Evolutionary conservation across 305 asterid genomes (phyloP).

Genomic region (Stenogyne calaminthoides): DNA sequence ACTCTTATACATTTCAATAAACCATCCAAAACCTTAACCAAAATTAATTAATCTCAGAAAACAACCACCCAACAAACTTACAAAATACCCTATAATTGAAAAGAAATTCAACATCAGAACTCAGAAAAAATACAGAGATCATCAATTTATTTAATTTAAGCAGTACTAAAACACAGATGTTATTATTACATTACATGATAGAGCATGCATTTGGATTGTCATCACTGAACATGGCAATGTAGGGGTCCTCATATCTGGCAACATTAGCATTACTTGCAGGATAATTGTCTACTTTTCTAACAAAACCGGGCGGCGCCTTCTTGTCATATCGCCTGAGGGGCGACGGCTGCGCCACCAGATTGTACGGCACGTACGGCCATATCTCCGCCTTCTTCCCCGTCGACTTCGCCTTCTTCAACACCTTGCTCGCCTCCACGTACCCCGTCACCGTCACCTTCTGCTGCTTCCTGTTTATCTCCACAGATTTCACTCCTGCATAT

Average conservation of each 20-base stretch:
- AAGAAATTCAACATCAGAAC: too few relatives aligned
- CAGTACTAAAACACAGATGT: background rate
- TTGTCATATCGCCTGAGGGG: constrained; percentile 71
- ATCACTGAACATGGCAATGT: constrained; percentile 73
- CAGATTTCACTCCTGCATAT: constrained; percentile 66
- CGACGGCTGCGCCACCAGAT: constrained; percentile 82
- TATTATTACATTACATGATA: constrained; percentile 60
- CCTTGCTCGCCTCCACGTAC: constrained; percentile 63
- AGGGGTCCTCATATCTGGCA: constrained; percentile 60
- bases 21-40: background rate
- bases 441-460: constrained; percentile 84
- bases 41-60: background rate
- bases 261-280: constrained; percentile 27
- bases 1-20: background rate
- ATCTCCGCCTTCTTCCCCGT: constrained; percentile 85
- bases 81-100: background rate
- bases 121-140: too few relatives aligned
- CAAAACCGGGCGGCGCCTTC: constrained; percentile 86
- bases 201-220: constrained; percentile 86
- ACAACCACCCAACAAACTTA: background rate
- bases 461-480: constrained; percentile 73
- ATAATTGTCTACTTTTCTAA: constrained; percentile 59
- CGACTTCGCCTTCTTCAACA: constrained; percentile 72
- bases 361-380: constrained; percentile 88
- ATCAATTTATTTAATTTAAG: constrained; percentile 3